Evolutionary conservation across 2,329 filamentous ascomycete genomes (phyloP).

Genomic region (Diaporthe helianthi): DNA sequence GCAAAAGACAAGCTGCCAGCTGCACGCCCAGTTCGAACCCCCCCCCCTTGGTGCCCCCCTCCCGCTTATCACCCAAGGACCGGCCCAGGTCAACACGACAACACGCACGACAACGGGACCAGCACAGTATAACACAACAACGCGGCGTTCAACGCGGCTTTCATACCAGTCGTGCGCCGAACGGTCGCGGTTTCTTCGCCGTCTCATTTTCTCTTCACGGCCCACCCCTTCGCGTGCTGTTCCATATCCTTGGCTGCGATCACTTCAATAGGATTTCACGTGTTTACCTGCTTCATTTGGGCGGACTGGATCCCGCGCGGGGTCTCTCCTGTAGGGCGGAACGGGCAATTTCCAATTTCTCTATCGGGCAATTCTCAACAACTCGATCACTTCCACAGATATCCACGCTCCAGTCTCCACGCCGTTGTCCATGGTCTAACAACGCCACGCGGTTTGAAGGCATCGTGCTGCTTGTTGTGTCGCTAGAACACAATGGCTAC

Average conservation of each 20-base stretch:
- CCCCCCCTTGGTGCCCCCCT: background rate
- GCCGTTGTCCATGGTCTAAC: conserved; percentile 31
- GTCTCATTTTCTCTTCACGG: background rate
- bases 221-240: conserved; percentile 15
- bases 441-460: conserved; percentile 31
- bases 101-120: background rate
- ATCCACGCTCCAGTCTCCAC: background rate
- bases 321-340: conserved; percentile 10
- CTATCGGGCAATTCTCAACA: conserved; percentile 5
- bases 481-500: conserved; percentile 49
- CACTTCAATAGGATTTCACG: conserved; percentile 5
- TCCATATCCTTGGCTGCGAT: conserved; percentile 1
- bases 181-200: conserved; percentile 6
- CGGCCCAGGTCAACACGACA: conserved; percentile 24
- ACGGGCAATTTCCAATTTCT: conserved; percentile 17
- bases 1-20: conserved; percentile 18
- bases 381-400: conserved; percentile 3
- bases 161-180: conserved; percentile 16
- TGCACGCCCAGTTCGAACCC: conserved; percentile 6
- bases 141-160: conserved; percentile 13
- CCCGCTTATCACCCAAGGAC: conserved; percentile 27
- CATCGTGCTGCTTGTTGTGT: conserved; percentile 33
- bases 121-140: conserved; percentile 21
- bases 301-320: conserved; percentile 16
- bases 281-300: conserved; percentile 3